Percentiles rank a stretch among this genome's conserved stretches.
phyloP scores from a whole-genome alignment of 2,329 filamentous ascomycete genomes.

The Fusarium musae region DNA sequence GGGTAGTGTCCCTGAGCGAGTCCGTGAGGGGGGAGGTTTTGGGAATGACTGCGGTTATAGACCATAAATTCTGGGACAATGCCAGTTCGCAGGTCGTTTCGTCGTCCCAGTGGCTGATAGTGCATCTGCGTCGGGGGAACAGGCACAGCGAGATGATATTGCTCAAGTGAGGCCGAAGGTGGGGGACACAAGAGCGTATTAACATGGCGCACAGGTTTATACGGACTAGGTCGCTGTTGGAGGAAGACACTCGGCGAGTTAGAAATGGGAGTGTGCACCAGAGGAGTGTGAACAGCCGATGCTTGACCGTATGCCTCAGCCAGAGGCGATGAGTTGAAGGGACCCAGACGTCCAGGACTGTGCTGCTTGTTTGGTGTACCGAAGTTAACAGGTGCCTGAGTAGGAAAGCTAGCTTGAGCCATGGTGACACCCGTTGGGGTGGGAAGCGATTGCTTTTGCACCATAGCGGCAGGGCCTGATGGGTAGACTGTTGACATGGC shows the following conservation, averaged over 20 bases:
- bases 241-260: constrained; percentile 90
- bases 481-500: constrained; percentile 84
- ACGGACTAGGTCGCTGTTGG: constrained; percentile 89
- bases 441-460: constrained; percentile 49
- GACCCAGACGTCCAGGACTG: constrained; percentile 61
- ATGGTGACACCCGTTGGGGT: constrained; percentile 39
- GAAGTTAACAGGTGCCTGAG: constrained; percentile 53
- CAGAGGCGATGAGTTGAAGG: constrained; percentile 72
- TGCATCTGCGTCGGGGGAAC: constrained; percentile 79
- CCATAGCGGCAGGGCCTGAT: constrained; percentile 58
- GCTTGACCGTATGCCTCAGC: constrained; percentile 67
- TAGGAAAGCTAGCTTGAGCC: constrained; percentile 40
- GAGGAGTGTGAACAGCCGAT: constrained; percentile 68
- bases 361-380: constrained; percentile 65
- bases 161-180: constrained; percentile 80
- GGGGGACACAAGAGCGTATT: constrained; percentile 92
- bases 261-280: constrained; percentile 70
- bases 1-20: constrained; percentile 49
- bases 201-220: constrained; percentile 88
- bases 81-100: constrained; percentile 74
- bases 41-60: constrained; percentile 49
- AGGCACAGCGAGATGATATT: constrained; percentile 71
- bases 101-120: constrained; percentile 80
- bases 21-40: constrained; percentile 40
- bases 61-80: constrained; percentile 72